These are phyloP conservation scores for Suillus discolor DNA, from an alignment of 768 basidiomycete genomes.

Conservation along the genomic window DNA sequence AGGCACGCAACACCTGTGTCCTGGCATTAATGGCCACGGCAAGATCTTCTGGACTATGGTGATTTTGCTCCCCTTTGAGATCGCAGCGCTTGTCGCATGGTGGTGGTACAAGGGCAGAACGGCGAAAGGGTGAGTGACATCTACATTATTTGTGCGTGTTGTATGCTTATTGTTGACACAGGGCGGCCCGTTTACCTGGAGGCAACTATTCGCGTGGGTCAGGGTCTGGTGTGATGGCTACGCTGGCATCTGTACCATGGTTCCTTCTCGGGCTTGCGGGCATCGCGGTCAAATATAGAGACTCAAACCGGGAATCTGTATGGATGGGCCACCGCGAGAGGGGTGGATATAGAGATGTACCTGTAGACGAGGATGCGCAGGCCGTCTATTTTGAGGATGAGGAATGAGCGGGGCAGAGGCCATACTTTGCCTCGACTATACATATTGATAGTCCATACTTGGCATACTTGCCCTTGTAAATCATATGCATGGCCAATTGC, in stretches of 20 bases:
- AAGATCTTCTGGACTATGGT: constrained; percentile 85
- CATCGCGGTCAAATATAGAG: constrained; percentile 69
- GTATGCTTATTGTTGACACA: constrained; percentile 25
- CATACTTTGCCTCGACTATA: neutral
- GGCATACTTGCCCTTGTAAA: neutral
- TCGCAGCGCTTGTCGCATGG: constrained; percentile 75
- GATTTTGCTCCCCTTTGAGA: constrained; percentile 71
- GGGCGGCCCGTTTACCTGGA: constrained; percentile 78
- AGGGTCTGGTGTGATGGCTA: constrained; percentile 59
- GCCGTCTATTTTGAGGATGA: constrained; percentile 85
- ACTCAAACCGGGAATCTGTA: constrained; percentile 46
- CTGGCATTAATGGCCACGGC: constrained; percentile 74
- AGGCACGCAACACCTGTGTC: constrained; percentile 76
- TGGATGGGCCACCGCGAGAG: constrained; percentile 45
- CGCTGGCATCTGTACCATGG: constrained; percentile 87
- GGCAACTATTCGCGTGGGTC: constrained; percentile 31
- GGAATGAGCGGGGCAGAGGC: constrained; percentile 32
- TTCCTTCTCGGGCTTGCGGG: constrained; percentile 80
- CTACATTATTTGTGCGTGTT: no score
- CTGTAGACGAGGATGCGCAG: constrained; percentile 88
- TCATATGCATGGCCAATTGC: neutral
- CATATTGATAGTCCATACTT: neutral
- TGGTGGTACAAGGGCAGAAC: constrained; percentile 82
- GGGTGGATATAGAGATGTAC: constrained; percentile 74
- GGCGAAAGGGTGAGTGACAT: constrained; percentile 64